These are phyloP conservation scores for Pseudoneurospora amorphoporcata DNA, from an alignment of 495 filamentous ascomycete genomes.

Conservation along the genomic window DNA sequence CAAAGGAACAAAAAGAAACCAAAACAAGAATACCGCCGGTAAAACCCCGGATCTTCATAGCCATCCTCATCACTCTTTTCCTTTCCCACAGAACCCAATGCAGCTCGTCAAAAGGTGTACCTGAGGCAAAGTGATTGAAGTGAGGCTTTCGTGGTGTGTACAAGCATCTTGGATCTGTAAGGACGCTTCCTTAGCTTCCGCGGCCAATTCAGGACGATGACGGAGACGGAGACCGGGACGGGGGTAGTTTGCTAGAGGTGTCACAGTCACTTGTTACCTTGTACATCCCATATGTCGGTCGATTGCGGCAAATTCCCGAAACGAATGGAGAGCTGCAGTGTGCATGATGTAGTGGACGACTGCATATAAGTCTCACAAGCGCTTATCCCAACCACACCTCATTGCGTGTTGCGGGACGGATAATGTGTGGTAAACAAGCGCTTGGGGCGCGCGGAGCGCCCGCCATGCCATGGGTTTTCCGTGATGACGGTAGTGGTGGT, in stretches of 20 bases:
- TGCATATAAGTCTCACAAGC: not conserved
- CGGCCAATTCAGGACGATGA: not conserved
- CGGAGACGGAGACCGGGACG: not conserved
- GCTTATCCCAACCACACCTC: not conserved
- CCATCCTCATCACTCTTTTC: not conserved
- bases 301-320: not conserved
- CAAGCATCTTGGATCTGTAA: not conserved
- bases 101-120: not conserved
- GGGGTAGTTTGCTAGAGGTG: not conserved
- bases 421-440: not conserved
- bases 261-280: not conserved
- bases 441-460: not conserved
- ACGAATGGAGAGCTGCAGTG: not conserved
- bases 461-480: not conserved
- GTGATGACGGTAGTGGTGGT: not conserved
- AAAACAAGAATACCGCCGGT: not conserved
- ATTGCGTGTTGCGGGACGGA: not conserved
- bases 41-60: not conserved
- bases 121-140: not conserved
- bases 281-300: not conserved
- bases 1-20: not conserved
- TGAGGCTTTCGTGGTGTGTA: not conserved
- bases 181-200: not conserved
- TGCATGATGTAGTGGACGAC: not conserved
- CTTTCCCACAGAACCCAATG: not conserved